These are phyloP conservation scores for Periconia macrospinosa DNA, from an alignment of 2,329 filamentous ascomycete species.

Conservation along the genomic window DNA sequence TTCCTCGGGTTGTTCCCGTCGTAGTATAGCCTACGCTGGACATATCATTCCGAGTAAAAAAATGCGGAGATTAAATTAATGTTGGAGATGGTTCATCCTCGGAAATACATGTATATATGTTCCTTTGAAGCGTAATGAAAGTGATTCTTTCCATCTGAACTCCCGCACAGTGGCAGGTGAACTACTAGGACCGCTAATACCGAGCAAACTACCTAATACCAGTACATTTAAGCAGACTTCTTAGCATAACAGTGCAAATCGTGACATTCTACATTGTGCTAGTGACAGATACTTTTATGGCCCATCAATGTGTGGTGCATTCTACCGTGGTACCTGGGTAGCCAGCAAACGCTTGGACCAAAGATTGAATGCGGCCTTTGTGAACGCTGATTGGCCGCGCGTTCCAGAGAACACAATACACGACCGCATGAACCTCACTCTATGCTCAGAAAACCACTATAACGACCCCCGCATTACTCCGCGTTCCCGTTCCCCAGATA, in stretches of 20 bases:
- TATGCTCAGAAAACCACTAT: constrained; percentile 9
- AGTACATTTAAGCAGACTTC: too few relatives aligned
- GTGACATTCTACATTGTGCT: too few relatives aligned
- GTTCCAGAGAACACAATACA: constrained; percentile 4
- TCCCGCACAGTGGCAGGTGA: too few relatives aligned
- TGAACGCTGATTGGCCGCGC: constrained; percentile 9
- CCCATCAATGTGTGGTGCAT: neutral
- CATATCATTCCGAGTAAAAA: too few relatives aligned
- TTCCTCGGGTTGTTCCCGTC: constrained; percentile 54
- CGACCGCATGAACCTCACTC: constrained; percentile 17
- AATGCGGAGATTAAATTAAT: neutral
- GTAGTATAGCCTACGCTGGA: too few relatives aligned
- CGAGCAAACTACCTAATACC: too few relatives aligned
- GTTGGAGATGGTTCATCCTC: neutral
- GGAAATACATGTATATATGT: neutral
- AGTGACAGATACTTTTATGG: too few relatives aligned
- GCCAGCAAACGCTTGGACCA: neutral
- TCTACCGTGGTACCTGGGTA: too few relatives aligned
- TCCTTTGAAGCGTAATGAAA: too few relatives aligned
- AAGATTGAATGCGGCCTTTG: constrained; percentile 4
- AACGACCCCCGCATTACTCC: constrained; percentile 5
- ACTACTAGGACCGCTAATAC: too few relatives aligned
- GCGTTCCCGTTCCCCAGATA: neutral
- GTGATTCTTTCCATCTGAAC: too few relatives aligned
- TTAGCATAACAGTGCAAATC: too few relatives aligned